These are phyloP conservation scores for Pleurotus pulmonarius DNA, from an alignment of 768 basidiomycete genomes.

Conservation along the genomic window DNA sequence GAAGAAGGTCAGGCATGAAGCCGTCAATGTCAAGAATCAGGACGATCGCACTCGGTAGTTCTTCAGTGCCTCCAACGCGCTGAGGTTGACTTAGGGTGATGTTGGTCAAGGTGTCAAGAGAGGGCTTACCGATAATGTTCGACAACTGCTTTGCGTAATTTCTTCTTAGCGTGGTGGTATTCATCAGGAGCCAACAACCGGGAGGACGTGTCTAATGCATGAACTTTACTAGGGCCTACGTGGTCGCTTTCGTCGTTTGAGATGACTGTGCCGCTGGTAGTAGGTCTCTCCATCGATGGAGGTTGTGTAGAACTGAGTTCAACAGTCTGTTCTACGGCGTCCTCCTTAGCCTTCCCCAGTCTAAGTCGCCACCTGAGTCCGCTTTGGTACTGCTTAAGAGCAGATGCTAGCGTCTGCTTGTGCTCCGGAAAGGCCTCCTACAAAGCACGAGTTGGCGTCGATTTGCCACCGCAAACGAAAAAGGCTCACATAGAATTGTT, in stretches of 20 bases:
- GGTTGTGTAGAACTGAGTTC: too few species aligned
- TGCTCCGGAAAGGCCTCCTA: neutral
- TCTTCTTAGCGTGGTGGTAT: constrained; percentile 82
- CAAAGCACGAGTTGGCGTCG: neutral
- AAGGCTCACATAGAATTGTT: constrained; percentile 49
- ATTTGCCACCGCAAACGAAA: too few species aligned
- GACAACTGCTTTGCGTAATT: constrained; percentile 75
- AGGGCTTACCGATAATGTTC: constrained; percentile 76
- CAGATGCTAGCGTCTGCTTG: neutral
- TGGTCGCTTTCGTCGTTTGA: too few species aligned
- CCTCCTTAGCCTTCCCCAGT: neutral
- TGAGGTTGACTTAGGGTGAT: constrained; percentile 17
- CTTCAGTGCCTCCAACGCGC: constrained; percentile 79
- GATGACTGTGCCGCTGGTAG: too few species aligned
- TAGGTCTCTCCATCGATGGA: too few species aligned
- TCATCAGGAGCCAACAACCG: constrained; percentile 61
- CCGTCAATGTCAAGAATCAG: too few species aligned
- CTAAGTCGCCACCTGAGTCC: neutral
- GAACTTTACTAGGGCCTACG: neutral
- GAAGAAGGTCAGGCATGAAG: neutral
- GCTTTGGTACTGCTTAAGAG: neutral
- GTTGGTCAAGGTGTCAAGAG: neutral
- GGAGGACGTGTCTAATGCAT: constrained; percentile 7
- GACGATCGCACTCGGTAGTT: constrained; percentile 62
- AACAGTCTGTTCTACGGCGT: too few species aligned